Conservation (phyloP, 2,329 filamentous ascomycete genomes). For the Penicillium aurantiogriseum region DNA sequence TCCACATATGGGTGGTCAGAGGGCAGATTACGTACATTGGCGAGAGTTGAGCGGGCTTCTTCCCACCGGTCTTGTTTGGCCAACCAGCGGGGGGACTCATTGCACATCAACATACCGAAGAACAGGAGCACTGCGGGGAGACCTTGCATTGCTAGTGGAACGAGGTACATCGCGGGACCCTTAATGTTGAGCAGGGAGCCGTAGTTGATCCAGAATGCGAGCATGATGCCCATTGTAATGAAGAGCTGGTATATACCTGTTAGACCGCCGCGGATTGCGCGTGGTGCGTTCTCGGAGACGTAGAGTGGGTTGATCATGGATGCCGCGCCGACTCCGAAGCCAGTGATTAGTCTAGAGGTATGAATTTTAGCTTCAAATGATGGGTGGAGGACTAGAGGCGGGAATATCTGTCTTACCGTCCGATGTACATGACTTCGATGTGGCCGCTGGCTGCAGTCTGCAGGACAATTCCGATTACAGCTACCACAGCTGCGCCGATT, state of each 20-base stretch:
- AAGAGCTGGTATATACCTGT: slow-evolving; percentile 63
- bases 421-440: slow-evolving; percentile 64
- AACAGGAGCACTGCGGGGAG: slow-evolving; percentile 63
- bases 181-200: slow-evolving; percentile 50
- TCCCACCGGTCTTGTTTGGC: slow-evolving; percentile 69
- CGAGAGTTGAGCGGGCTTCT: slow-evolving; percentile 57
- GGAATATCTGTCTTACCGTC: slow-evolving; percentile 48
- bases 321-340: slow-evolving; percentile 51
- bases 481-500: slow-evolving; percentile 56
- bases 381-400: not conserved
- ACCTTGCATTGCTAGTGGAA: slow-evolving; percentile 64
- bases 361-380: not conserved
- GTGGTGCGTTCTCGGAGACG: slow-evolving; percentile 60
- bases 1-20: slow-evolving; percentile 56
- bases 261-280: slow-evolving; percentile 58
- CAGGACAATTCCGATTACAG: slow-evolving; percentile 62
- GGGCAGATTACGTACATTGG: slow-evolving; percentile 56
- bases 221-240: slow-evolving; percentile 48
- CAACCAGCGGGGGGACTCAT: slow-evolving; percentile 67
- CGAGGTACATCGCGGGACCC: slow-evolving; percentile 55
- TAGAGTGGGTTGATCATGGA: slow-evolving; percentile 61
- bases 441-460: slow-evolving; percentile 63
- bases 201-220: slow-evolving; percentile 56
- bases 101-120: slow-evolving; percentile 60
- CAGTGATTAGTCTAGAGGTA: slow-evolving; percentile 48